Evolutionary conservation across 139 green algal species (phyloP).

Genomic region (Coccomyxa sp.): DNA sequence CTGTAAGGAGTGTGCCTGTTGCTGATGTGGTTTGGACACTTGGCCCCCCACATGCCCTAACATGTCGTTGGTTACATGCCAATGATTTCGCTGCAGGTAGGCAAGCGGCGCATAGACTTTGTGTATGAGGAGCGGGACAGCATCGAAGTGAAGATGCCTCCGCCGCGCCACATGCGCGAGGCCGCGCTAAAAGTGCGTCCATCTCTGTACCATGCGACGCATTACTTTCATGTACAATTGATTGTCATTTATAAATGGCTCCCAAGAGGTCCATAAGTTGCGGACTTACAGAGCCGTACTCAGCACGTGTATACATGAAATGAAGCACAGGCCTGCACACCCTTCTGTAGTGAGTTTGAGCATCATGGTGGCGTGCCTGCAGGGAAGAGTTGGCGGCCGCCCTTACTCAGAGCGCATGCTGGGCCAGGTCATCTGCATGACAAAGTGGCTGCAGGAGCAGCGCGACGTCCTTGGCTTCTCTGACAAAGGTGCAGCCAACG

Average conservation of each 20-base stretch:
- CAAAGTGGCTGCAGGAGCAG: not conserved
- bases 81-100: not conserved
- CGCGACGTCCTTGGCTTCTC: not conserved
- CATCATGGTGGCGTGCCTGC: not conserved
- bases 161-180: not conserved
- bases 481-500: not conserved
- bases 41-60: too few species aligned
- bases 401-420: not conserved
- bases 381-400: not conserved
- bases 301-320: not conserved
- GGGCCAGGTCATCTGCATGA: not conserved
- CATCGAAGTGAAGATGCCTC: not conserved
- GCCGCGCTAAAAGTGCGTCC: not conserved
- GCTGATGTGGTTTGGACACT: too few species aligned
- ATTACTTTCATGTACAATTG: not conserved
- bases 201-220: not conserved
- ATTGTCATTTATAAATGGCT: not conserved
- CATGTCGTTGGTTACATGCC: too few species aligned
- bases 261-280: not conserved
- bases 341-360: too few species aligned
- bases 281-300: not conserved
- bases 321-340: not conserved
- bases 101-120: not conserved
- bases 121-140: not conserved
- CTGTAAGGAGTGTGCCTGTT: too few species aligned